Evolutionary conservation across 768 basidiomycete genomes (phyloP), one percentile per base, ranked within the genome.

Genomic region (Termitomyces sp.): DNA sequence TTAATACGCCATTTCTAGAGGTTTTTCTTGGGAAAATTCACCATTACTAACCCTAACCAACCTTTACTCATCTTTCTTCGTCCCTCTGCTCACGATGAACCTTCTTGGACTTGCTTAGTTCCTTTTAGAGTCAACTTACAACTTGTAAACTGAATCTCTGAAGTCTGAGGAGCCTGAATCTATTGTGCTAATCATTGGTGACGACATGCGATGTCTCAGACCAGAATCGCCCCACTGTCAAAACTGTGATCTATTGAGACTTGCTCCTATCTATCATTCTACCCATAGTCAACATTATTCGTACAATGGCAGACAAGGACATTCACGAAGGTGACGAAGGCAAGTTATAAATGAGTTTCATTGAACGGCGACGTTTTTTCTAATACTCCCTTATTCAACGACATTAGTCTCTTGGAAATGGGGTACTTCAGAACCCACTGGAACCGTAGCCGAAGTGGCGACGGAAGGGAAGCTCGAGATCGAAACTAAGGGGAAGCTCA

Each of bases 391-490:
- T n/a, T 18, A 3, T 35, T 25, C 11, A 18, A 7, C 10, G 33
- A 7, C 40, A n/a, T n/a, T n/a, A 65, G 67, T 67, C 15, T 58
- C 60, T 18, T 67, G 67, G 68, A 68, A 68, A 25, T 68, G 60
- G 57, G 66, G 65, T 38, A 36, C 25, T 15, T 53, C 29, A 50
- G 39, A 18, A 58, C 57, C 12, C 49, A 64, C 58, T 2, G 68
- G 67, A 7, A 63, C 60, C 5, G 65, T 66, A n/a, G 64, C 53
- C 12, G 68, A 65, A 32, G 52, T 69, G 5, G 54, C 62, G 43
- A 64, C 62, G 3, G 51, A 60, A 5, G 64, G 65, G 4, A 54
- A 63, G 38, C 64, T 67, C 50, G 66, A 68, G 47, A 67, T 67
- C 40, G 63, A 65, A 47, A 43, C 63, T 1, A 64, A 63, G 46